These are phyloP conservation scores for Phytophthora sansomeana DNA, from an alignment of 352 stramenopile species.

Conservation along the genomic window DNA sequence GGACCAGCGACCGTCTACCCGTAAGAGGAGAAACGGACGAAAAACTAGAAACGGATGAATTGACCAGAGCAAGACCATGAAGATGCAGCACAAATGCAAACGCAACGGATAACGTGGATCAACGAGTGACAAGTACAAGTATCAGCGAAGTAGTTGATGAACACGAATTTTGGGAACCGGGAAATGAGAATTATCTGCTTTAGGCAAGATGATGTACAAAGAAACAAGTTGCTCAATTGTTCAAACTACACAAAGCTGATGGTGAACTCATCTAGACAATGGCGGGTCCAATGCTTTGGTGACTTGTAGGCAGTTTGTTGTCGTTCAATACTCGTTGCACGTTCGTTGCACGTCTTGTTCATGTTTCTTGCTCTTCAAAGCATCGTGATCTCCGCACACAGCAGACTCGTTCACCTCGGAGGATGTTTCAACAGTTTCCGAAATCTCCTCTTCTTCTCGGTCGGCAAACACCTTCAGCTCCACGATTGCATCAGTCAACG, in stretches of 20 bases:
- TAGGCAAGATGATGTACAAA: no score
- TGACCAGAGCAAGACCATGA: no score
- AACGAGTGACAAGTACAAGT: no score
- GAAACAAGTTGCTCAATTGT: no score
- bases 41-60: conserved; percentile 1
- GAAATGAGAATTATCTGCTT: no score
- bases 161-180: no score
- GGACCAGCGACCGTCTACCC: no score
- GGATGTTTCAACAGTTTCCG: neutral
- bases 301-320: neutral
- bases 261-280: no score
- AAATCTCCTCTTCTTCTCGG: conserved; percentile 4
- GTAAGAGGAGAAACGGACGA: conserved; percentile 33
- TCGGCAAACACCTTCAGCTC: conserved; percentile 26
- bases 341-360: neutral
- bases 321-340: neutral
- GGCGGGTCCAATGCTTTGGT: neutral
- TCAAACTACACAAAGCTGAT: no score
- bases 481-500: conserved; percentile 14
- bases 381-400: conserved; percentile 13
- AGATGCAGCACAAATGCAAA: no score
- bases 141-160: no score
- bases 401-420: neutral
- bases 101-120: no score
- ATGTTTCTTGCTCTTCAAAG: neutral